phyloP scores from a whole-genome alignment of 2,329 filamentous ascomycete genomes.

The Alternaria metachromatica region DNA sequence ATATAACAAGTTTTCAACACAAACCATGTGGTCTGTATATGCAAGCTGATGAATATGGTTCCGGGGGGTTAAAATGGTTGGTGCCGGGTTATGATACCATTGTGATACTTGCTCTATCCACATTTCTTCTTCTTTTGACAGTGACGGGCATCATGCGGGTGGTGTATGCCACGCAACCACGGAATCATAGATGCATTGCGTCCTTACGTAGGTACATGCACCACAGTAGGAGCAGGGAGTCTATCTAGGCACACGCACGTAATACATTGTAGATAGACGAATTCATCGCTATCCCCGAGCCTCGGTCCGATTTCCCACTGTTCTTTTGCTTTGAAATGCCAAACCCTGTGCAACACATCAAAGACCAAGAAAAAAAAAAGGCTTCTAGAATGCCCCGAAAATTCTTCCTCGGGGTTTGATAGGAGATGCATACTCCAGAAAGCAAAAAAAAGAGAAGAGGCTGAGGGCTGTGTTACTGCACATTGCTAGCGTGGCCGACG shows the following conservation, averaged over 20 bases:
- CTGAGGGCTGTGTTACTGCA: not conserved
- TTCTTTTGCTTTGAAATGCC: not conserved
- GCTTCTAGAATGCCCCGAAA: not conserved
- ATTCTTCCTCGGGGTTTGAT: not conserved
- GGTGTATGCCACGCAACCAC: not conserved
- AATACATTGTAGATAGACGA: not conserved
- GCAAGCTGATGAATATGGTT: not conserved
- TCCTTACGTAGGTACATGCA: too few relatives aligned
- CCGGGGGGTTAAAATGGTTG: not conserved
- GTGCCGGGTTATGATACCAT: not conserved
- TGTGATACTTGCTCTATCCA: not conserved
- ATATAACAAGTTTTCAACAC: too few relatives aligned
- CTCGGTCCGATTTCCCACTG: not conserved
- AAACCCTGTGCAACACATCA: not conserved
- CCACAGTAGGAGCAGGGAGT: not conserved
- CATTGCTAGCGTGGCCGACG: not conserved
- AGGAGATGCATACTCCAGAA: not conserved
- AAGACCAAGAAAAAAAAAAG: not conserved
- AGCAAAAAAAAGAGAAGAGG: not conserved
- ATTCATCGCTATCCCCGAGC: conserved; percentile 1
- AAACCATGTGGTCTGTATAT: not conserved
- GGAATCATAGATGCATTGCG: not conserved
- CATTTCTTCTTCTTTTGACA: not conserved
- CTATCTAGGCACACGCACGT: not conserved
- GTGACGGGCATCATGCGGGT: not conserved